Evolutionary conservation across 495 filamentous ascomycete species (phyloP).

Genomic region (Penicillium malachiteum): DNA sequence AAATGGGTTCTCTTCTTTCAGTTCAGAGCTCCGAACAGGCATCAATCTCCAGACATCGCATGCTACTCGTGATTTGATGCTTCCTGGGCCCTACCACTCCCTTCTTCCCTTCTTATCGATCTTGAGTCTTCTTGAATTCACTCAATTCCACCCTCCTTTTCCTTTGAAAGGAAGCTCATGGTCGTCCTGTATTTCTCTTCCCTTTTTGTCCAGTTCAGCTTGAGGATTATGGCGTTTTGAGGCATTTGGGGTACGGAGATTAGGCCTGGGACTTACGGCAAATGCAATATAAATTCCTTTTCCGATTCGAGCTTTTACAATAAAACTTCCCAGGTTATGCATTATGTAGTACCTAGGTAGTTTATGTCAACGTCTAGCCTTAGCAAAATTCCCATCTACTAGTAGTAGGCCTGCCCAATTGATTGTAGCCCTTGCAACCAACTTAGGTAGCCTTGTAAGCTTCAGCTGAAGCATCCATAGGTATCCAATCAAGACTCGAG

Average conservation of each 20-base stretch:
- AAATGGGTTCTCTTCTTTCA: no score
- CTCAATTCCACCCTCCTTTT: constrained; percentile 5
- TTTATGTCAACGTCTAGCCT: no score
- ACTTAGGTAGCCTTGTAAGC: no score
- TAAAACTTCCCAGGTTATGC: no score
- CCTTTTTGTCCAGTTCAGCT: constrained; percentile 28
- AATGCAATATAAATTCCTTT: constrained; percentile 24
- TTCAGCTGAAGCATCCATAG: no score
- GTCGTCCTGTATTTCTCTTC: constrained; percentile 23
- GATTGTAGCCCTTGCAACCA: no score
- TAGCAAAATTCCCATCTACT: no score
- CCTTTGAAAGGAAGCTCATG: not conserved
- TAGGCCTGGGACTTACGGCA: constrained; percentile 25
- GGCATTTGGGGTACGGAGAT: constrained; percentile 39
- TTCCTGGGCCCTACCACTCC: not conserved
- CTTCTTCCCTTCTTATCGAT: constrained; percentile 9
- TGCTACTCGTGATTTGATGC: not conserved
- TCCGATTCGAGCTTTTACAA: not conserved
- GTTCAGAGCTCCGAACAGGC: no score
- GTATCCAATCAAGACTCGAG: no score
- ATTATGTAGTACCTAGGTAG: no score
- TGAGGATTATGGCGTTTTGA: constrained; percentile 31
- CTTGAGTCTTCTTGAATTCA: constrained; percentile 10
- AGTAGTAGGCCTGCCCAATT: no score
- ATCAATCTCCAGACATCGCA: constrained; percentile 14